Conservation (phyloP, 345 rosid species). For the Garcia nutans region DNA sequence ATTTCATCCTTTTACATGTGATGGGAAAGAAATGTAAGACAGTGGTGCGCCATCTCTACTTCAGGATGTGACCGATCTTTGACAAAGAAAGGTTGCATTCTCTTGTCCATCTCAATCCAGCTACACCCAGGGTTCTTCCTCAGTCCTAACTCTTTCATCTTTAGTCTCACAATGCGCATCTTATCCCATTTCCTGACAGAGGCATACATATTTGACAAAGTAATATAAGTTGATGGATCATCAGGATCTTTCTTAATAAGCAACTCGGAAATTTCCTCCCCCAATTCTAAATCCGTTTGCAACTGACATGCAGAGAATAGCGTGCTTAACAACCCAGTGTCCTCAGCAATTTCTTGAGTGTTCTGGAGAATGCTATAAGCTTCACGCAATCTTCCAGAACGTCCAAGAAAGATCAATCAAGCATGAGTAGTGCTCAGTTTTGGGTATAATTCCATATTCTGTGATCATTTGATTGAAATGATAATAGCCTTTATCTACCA, state of each 20-base stretch:
- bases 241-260: conserved; percentile 47
- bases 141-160: conserved; percentile 57
- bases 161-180: conserved; percentile 49
- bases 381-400: conserved; percentile 63
- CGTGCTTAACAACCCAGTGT: conserved; percentile 58
- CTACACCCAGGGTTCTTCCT: conserved; percentile 72
- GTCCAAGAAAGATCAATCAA: conserved; percentile 74
- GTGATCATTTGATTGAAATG: conserved; percentile 47
- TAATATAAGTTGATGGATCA: conserved; percentile 44
- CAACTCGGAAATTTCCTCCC: conserved; percentile 45
- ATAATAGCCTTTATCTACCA: conserved; percentile 51
- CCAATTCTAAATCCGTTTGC: conserved; percentile 46
- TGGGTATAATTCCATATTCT: conserved; percentile 41
- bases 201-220: conserved; percentile 55
- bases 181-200: conserved; percentile 58
- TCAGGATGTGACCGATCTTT: conserved; percentile 43
- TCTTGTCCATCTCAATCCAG: conserved; percentile 68
- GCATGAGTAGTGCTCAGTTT: conserved; percentile 61
- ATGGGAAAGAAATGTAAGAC: conserved; percentile 45
- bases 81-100: conserved; percentile 46
- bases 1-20: conserved; percentile 52
- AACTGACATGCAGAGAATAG: conserved; percentile 58
- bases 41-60: conserved; percentile 37
- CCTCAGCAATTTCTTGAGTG: conserved; percentile 38
- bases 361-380: conserved; percentile 51